Evolutionary conservation across 208 protist genomes (phyloP).

Genomic region (Blastocrithidia nonstop): DNA sequence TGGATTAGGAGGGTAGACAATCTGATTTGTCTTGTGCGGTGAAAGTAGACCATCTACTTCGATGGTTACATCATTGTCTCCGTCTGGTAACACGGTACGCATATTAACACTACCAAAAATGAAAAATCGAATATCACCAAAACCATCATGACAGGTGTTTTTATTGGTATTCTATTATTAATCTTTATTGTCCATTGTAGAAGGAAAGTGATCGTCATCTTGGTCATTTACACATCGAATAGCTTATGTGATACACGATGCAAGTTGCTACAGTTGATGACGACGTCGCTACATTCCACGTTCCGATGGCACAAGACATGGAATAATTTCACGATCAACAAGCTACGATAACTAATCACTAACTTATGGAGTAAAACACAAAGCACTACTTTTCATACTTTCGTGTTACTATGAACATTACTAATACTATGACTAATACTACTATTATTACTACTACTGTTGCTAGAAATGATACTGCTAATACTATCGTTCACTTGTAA

Average conservation of each 20-base stretch:
- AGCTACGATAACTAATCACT: conserved; percentile 25
- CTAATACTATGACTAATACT: neutral
- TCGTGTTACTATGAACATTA: neutral
- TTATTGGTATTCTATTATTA: no score
- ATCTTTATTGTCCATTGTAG: no score
- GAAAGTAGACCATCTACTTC: conserved; percentile 56
- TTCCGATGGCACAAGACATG: conserved; percentile 30
- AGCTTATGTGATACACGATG: conserved; percentile 40
- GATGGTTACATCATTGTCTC: conserved; percentile 78
- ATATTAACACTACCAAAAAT: conserved; percentile 78
- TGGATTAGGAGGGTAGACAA: no score
- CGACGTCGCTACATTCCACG: conserved; percentile 30
- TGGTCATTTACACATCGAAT: conserved; percentile 20
- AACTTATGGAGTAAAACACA: conserved; percentile 49
- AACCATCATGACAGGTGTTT: no score
- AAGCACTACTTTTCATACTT: neutral
- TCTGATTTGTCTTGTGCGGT: no score
- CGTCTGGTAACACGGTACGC: conserved; percentile 77
- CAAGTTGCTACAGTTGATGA: conserved; percentile 30
- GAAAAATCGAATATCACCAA: conserved; percentile 57
- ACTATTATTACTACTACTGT: conserved; percentile 2
- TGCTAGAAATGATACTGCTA: conserved; percentile 4
- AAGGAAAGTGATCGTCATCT: conserved; percentile 10
- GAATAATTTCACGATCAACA: conserved; percentile 47
- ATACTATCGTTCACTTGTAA: no score